Conservation (phyloP, 1,284 basidiomycete genomes). For the Porogramme epimiltina region DNA sequence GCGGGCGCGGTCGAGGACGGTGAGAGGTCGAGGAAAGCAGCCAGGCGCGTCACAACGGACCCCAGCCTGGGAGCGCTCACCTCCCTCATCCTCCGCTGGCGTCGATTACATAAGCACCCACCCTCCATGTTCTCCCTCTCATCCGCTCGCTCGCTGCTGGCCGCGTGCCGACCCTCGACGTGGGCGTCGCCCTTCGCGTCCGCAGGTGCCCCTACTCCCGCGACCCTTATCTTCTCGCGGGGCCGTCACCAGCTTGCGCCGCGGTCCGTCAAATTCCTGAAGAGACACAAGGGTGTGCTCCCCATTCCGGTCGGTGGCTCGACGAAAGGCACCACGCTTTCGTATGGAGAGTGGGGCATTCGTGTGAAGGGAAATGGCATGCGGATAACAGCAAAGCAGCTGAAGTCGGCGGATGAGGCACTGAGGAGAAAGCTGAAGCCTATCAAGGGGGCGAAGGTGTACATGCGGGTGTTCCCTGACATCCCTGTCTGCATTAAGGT, state of each 20-base stretch:
- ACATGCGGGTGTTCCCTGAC: conserved; percentile 92
- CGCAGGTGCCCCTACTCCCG: conserved; percentile 9
- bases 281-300: conserved; percentile 87
- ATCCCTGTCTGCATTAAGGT: conserved; percentile 98
- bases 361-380: conserved; percentile 84
- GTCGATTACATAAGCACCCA: conserved; percentile 11
- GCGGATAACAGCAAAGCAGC: conserved; percentile 90
- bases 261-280: conserved; percentile 78
- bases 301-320: conserved; percentile 88
- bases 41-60: too few species aligned
- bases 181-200: conserved; percentile 14
- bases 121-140: conserved; percentile 31
- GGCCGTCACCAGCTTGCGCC: conserved; percentile 75
- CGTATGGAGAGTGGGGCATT: conserved; percentile 91
- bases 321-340: conserved; percentile 90
- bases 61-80: too few species aligned
- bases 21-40: too few species aligned
- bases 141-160: conserved; percentile 33
- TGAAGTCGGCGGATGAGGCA: conserved; percentile 85
- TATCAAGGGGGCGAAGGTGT: conserved; percentile 89
- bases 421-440: conserved; percentile 91
- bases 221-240: conserved; percentile 29
- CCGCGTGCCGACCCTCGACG: conserved; percentile 28
- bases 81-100: not conserved
- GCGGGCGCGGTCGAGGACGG: too few species aligned